Percentiles rank a stretch among this genome's conserved stretches.
These are phyloP conservation scores for Dorcoceras hygrometricum DNA, from an alignment of 257 asterid species.

Conservation along the genomic window DNA sequence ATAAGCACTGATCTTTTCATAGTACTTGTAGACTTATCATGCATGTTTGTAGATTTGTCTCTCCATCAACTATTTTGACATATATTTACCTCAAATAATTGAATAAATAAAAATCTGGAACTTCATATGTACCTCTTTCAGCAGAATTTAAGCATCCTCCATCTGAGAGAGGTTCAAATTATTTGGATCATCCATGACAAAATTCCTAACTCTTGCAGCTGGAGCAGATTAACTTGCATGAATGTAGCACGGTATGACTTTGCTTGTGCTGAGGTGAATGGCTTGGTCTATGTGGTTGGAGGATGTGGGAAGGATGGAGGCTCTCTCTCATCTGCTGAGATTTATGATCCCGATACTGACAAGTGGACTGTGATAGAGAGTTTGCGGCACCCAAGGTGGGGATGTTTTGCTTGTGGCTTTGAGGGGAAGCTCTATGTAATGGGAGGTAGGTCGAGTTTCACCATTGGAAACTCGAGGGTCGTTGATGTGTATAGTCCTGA, in stretches of 20 bases:
- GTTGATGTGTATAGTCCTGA: conserved; percentile 65
- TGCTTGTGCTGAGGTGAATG: conserved; percentile 77
- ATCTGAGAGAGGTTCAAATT: neutral
- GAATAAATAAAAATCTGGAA: neutral
- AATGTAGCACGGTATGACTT: conserved; percentile 77
- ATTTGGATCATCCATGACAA: neutral
- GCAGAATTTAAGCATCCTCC: neutral
- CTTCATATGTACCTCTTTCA: neutral
- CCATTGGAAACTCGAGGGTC: conserved; percentile 69
- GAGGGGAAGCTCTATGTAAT: conserved; percentile 70
- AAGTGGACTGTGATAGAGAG: conserved; percentile 63
- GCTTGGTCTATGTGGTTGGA: conserved; percentile 65
- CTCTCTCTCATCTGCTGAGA: conserved; percentile 68
- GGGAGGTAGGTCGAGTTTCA: conserved; percentile 91
- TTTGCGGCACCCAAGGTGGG: conserved; percentile 69
- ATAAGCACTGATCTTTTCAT: neutral
- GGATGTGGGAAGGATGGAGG: conserved; percentile 64
- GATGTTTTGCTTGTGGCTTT: conserved; percentile 65
- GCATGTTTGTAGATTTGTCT: neutral
- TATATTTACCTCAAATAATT: neutral
- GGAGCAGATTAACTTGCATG: conserved; percentile 76
- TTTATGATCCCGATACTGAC: conserved; percentile 56
- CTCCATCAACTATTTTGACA: neutral
- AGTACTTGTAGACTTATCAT: too few relatives aligned
- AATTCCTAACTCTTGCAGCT: conserved; percentile 37